Conservation (phyloP, 352 stramenopile genomes). For the Phytophthora agathidicida region DNA sequence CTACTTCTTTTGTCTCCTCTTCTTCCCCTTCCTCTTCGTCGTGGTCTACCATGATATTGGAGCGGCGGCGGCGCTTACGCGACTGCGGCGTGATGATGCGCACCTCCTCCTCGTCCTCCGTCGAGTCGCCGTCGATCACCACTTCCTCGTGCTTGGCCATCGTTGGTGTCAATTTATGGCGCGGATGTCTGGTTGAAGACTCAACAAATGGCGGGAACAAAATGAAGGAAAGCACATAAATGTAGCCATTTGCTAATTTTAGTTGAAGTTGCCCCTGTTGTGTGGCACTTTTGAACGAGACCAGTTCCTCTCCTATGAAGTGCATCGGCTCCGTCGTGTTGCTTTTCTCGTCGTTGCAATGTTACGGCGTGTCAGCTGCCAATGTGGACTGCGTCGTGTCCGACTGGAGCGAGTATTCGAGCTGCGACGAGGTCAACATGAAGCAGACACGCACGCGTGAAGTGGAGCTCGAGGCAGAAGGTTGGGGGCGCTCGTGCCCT, state of each 20-base stretch:
- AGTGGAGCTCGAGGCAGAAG: constrained; percentile 21
- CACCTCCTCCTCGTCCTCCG: constrained; percentile 61
- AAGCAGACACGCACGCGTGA: constrained; percentile 31
- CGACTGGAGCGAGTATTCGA: constrained; percentile 29
- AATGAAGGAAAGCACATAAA: background rate
- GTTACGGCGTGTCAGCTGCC: background rate
- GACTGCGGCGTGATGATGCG: constrained; percentile 61
- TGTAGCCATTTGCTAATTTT: constrained; percentile 24
- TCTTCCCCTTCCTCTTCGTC: constrained; percentile 52
- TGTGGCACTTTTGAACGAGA: background rate
- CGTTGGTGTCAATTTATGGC: constrained; percentile 7
- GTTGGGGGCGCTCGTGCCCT: constrained; percentile 28
- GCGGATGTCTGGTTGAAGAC: constrained; percentile 4
- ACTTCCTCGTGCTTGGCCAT: constrained; percentile 56
- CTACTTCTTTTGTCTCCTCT: constrained; percentile 37
- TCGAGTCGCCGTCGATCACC: constrained; percentile 76
- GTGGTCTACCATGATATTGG: constrained; percentile 58
- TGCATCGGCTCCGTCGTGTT: background rate
- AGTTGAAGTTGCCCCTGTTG: constrained; percentile 8
- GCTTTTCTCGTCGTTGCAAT: background rate
- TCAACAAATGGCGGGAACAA: background rate
- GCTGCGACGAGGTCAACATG: constrained; percentile 29
- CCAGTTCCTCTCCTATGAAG: background rate
- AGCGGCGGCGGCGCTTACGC: constrained; percentile 66
- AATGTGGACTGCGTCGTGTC: constrained; percentile 33